Evolutionary conservation across 306 rosid genomes (phyloP).

Genomic region (Inga laurina): DNA sequence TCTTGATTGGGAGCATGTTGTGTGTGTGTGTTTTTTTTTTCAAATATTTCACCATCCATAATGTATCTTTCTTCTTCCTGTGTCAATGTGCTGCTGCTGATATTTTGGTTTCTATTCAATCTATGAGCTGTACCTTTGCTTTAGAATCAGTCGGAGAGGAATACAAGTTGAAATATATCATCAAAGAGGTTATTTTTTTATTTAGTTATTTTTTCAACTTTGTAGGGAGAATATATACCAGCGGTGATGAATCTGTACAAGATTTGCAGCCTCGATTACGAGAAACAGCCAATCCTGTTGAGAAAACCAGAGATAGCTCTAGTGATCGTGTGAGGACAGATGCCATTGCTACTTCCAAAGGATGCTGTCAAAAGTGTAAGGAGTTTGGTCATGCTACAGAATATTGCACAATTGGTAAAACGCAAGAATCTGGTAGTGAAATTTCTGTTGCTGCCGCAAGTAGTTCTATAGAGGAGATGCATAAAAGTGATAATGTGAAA

Average conservation of each 20-base stretch:
- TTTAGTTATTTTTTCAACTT: conserved; percentile 37
- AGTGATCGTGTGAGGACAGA: conserved; percentile 39
- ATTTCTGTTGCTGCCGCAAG: conserved; percentile 36
- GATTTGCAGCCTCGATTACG: conserved; percentile 42
- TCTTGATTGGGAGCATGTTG: conserved; percentile 21
- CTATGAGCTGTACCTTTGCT: conserved; percentile 16
- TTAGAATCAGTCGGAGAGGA: conserved; percentile 46
- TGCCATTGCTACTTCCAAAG: conserved; percentile 46
- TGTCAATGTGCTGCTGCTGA: conserved; percentile 13
- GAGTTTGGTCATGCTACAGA: conserved; percentile 64
- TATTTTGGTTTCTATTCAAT: conserved; percentile 23
- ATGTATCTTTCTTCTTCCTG: background rate
- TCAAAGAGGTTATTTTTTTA: conserved; percentile 43
- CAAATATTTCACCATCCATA: conserved; percentile 11
- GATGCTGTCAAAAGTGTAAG: conserved; percentile 64
- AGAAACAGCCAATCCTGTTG: conserved; percentile 51
- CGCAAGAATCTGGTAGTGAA: conserved; percentile 52
- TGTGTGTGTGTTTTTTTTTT: background rate
- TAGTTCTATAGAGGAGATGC: conserved; percentile 60
- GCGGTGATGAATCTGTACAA: conserved; percentile 43
- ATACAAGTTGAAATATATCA: conserved; percentile 33
- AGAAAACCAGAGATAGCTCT: conserved; percentile 55
- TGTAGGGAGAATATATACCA: conserved; percentile 44
- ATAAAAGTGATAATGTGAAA: conserved; percentile 64
- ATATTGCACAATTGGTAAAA: conserved; percentile 44